Base-by-base conservation (phyloP, 2,329 filamentous ascomycete species). In the Lecanicillium sp. region DNA sequence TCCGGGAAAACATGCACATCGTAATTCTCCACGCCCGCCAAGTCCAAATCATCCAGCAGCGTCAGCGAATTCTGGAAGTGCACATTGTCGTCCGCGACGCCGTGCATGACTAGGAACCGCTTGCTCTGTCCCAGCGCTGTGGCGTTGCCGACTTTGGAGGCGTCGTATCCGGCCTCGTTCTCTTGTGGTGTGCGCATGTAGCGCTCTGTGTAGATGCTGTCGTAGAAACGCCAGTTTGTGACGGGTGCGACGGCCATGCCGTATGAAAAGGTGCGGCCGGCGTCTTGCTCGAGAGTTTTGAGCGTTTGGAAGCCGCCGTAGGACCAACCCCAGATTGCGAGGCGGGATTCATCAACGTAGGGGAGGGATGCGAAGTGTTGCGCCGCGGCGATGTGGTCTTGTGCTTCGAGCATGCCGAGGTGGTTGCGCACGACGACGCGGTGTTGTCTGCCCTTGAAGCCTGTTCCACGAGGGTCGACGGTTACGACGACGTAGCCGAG, bases 241-340 rank as follows among this genome's bases (percentile, higher is more conserved):
- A 98, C 92, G 14, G 92, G 92, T 2, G 92, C 92, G 37, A 98
- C 94, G 6, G 94, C 88, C 85, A 98, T 95, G 50, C 92, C 94
- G 58, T 98, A 98, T 47, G 81, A 81, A 67, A 95, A 98, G 0
- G 89, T 96, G 54, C 78, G 59, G 5, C 94, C 92, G 8, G 78
- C 90, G 56, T 98, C 92, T 45, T 78, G 75, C 67, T 98, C 92
- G 11, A 98, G 78, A 1, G 87, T 92, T 68, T 98, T 98, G 52
- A 98, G 73, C 5, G 92, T 86, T 69, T 85, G 85, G 68, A 94
- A 98, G 9, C 92, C 92, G 42, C 92, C 92, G 55, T 92, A 98
- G 46, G 86, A 94, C 92, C 92, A 98, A 34, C 92, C 92, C 92
- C 92, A 98, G 55, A 98, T 94, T 15, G 88, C 89, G 49, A 98